Conservation (phyloP, 176 grass and related monocot species). For the Aegilops sharonensis region DNA sequence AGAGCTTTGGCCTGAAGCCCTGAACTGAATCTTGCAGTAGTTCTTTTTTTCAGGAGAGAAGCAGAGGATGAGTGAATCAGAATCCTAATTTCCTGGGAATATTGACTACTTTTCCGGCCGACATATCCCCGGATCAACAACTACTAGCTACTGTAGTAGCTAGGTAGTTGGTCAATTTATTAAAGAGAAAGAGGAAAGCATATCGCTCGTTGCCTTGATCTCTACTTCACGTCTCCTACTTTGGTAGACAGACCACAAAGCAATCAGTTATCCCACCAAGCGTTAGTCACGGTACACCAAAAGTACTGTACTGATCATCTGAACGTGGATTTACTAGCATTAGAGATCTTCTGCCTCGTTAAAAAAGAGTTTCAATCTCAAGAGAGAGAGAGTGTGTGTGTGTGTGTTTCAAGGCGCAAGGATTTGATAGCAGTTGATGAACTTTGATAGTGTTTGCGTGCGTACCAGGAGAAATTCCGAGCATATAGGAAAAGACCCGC, state of each 20-base stretch:
- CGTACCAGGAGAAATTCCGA: too few species aligned
- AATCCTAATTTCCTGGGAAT: neutral
- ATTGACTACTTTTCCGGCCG: neutral
- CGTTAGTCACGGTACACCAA: neutral
- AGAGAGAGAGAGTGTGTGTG: too few species aligned
- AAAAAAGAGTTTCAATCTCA: neutral
- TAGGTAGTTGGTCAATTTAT: slow-evolving; percentile 7
- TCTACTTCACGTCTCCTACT: slow-evolving; percentile 35
- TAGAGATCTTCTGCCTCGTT: neutral
- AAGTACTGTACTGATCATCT: neutral
- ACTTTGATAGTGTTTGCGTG: too few species aligned
- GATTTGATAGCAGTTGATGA: neutral
- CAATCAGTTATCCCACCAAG: neutral
- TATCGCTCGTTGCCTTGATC: slow-evolving; percentile 32
- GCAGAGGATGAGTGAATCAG: neutral
- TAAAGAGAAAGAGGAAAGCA: neutral
- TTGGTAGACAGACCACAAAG: neutral
- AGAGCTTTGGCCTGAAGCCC: too few species aligned
- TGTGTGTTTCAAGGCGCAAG: neutral
- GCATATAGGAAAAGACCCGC: too few species aligned
- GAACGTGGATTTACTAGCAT: neutral
- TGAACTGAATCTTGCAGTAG: neutral
- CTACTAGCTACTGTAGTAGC: neutral
- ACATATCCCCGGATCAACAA: neutral
- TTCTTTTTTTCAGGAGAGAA: neutral